phyloP scores from a whole-genome alignment of 352 stramenopile species.

The Phytopythium helicoides region DNA sequence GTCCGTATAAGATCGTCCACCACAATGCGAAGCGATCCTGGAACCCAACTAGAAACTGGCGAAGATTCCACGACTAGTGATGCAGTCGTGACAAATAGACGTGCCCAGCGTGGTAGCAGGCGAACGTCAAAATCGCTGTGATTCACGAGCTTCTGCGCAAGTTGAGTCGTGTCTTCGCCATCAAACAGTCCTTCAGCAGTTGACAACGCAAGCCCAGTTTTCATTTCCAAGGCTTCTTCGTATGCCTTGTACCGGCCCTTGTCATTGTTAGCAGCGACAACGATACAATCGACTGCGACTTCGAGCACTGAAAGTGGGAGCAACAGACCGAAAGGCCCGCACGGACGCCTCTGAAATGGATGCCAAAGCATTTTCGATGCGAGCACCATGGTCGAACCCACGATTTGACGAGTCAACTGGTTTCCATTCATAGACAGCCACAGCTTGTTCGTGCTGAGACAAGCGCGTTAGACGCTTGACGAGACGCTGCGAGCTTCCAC shows the following conservation, averaged over 20 bases:
- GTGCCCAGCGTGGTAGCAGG: slow-evolving; percentile 48
- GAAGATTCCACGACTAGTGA: slow-evolving; percentile 2
- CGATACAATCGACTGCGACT: background rate
- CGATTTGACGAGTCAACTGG: background rate
- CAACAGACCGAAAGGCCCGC: background rate
- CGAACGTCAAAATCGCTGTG: slow-evolving; percentile 53
- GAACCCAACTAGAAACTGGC: slow-evolving; percentile 1
- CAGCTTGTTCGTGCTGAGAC: slow-evolving; percentile 23
- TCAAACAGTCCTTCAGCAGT: slow-evolving; percentile 29
- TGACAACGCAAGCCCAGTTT: slow-evolving; percentile 9
- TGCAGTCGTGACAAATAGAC: slow-evolving; percentile 27
- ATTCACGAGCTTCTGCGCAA: slow-evolving; percentile 26
- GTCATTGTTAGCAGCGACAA: background rate
- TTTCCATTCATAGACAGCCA: background rate
- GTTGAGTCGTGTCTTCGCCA: background rate
- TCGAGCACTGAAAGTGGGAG: slow-evolving; percentile 3
- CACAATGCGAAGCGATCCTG: slow-evolving; percentile 3
- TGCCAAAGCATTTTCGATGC: background rate
- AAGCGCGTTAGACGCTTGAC: slow-evolving; percentile 40
- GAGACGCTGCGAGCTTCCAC: slow-evolving; percentile 35
- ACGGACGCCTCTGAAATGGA: background rate
- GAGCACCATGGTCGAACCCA: background rate
- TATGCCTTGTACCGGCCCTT: background rate
- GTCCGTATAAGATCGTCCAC: slow-evolving; percentile 14
- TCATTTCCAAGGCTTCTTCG: background rate